phyloP scores from a whole-genome alignment of 2,329 filamentous ascomycete species.

The Alternaria brassicicola region DNA sequence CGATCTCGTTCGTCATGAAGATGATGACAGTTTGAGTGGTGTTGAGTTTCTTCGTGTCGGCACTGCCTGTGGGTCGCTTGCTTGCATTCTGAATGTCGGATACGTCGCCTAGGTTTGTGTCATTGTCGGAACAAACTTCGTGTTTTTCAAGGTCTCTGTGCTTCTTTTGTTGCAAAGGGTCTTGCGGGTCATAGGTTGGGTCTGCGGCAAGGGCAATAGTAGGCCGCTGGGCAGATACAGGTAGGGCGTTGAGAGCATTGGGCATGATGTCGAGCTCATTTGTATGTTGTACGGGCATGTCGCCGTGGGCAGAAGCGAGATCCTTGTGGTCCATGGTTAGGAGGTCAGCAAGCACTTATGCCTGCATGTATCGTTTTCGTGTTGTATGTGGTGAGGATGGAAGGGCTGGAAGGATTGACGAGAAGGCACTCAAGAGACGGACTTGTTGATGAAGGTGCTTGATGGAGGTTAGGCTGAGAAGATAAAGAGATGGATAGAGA shows the following conservation, averaged over 20 bases:
- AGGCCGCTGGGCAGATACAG: slow-evolving; percentile 25
- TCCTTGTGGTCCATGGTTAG: slow-evolving; percentile 25
- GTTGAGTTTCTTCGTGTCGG: slow-evolving; percentile 27
- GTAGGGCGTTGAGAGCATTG: slow-evolving; percentile 20
- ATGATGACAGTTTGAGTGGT: slow-evolving; percentile 39
- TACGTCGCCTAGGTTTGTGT: slow-evolving; percentile 31
- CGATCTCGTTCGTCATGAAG: slow-evolving; percentile 40
- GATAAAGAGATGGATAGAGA: not conserved
- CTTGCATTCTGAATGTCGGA: slow-evolving; percentile 33
- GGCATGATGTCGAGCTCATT: slow-evolving; percentile 17
- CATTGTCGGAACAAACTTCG: slow-evolving; percentile 26
- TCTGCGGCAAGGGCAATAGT: slow-evolving; percentile 30
- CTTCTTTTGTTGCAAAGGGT: slow-evolving; percentile 18
- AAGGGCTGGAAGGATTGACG: not conserved
- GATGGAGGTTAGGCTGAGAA: not conserved
- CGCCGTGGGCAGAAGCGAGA: slow-evolving; percentile 17
- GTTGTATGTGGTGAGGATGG: not conserved
- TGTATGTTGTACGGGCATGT: slow-evolving; percentile 20
- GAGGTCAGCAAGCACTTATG: slow-evolving; percentile 18
- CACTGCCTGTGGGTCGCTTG: slow-evolving; percentile 12
- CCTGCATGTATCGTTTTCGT: slow-evolving; percentile 4
- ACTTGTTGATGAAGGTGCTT: not conserved
- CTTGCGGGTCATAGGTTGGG: slow-evolving; percentile 27
- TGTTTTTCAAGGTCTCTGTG: slow-evolving; percentile 20
- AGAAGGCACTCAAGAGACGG: not conserved